A percentile compares a stretch with the other conserved stretches of the same genome.
Conservation (phyloP, 164 flowering plant species). For the Nymphaea colorata region DNA sequence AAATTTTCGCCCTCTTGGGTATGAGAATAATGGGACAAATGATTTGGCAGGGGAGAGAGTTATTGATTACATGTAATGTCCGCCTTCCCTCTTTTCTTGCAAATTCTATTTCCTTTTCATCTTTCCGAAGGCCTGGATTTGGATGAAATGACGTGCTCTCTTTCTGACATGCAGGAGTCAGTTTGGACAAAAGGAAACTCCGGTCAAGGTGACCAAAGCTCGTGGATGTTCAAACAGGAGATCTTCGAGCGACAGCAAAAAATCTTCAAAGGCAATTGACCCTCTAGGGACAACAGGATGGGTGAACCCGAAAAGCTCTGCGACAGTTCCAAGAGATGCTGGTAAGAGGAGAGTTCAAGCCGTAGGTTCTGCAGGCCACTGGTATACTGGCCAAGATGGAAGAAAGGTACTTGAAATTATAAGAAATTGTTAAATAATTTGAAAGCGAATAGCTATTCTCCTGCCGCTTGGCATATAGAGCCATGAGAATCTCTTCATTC, state of each 20-base stretch:
- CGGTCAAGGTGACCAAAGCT: conserved; percentile 13
- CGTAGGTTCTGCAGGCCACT: conserved; percentile 42
- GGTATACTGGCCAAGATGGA: conserved; percentile 61
- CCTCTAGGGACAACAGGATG: conserved; percentile 32
- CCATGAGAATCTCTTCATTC: background rate
- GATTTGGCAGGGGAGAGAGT: conserved; percentile 19
- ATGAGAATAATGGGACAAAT: conserved; percentile 14
- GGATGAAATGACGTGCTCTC: background rate
- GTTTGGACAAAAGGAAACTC: conserved; percentile 26
- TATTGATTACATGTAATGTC: conserved; percentile 62
- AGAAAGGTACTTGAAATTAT: conserved; percentile 36
- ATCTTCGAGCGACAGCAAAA: conserved; percentile 23
- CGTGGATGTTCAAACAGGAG: conserved; percentile 13
- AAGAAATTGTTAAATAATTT: background rate
- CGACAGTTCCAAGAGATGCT: conserved; percentile 42
- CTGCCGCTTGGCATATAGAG: background rate
- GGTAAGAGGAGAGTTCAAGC: conserved; percentile 61
- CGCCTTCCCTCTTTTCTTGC: background rate
- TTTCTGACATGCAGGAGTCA: conserved; percentile 42
- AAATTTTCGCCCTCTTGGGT: conserved; percentile 52
- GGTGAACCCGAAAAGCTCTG: conserved; percentile 43
- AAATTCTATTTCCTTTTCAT: background rate
- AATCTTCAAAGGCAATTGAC: conserved; percentile 19
- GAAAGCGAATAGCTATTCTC: background rate
- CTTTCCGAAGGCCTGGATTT: background rate